A percentile compares a stretch with the other conserved stretches of the same genome.
Conservation (phyloP, 306 rosid genomes). For the Lathyrus tuberosus region DNA sequence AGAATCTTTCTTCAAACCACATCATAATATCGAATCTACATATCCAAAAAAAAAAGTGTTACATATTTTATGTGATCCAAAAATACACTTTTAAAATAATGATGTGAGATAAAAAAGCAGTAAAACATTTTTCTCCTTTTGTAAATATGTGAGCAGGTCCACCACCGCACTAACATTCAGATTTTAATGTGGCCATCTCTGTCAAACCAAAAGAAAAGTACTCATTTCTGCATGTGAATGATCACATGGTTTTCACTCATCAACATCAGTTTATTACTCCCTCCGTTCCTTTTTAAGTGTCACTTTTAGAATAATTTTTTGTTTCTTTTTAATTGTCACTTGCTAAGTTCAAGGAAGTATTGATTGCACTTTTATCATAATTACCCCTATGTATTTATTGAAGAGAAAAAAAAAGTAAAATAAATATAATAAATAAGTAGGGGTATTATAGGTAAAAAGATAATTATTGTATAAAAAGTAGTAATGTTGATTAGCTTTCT, state of each 20-base stretch:
- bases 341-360: no score
- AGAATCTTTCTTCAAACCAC: no score
- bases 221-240: conserved; percentile 17
- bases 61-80: background rate
- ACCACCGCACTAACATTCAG: conserved; percentile 5
- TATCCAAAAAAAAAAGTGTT: background rate
- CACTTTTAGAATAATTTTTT: no score
- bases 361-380: no score
- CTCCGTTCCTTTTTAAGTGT: no score
- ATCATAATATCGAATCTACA: background rate
- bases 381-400: no score
- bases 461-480: no score
- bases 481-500: no score
- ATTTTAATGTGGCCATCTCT: background rate
- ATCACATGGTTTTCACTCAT: conserved; percentile 11
- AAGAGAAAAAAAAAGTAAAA: no score
- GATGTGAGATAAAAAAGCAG: background rate
- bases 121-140: background rate
- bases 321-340: no score
- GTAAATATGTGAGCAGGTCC: conserved; percentile 11
- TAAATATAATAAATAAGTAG: no score
- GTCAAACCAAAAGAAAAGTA: background rate
- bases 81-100: background rate
- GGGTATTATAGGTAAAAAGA: no score
- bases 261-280: background rate